Base-by-base conservation (phyloP, 176 grass and related monocot genomes). In the Saccharum spontaneum region DNA sequence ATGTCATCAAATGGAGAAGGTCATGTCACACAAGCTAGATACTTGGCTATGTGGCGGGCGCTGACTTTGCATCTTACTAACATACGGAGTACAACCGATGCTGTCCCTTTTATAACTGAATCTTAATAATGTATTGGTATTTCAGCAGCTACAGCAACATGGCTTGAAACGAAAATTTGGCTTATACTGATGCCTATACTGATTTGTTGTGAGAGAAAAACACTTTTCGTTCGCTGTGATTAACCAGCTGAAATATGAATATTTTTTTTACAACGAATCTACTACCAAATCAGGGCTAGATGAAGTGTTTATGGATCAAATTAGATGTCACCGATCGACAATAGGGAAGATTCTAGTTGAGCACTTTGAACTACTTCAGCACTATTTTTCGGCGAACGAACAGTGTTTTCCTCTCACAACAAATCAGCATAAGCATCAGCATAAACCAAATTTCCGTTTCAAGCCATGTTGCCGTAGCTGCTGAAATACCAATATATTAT, bases 41-140 rank as follows among this genome's bases (percentile, higher is more conserved):
- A 66, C 55, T 37, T 20, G 3, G 39, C 22, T 31, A 20, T 8
- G 54, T 38, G 30, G 3, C 7, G 23, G 31, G 0, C 2, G 49
- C 60, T 87, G 88, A 90, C 84, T 90, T 90, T 87, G 79, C 84
- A 69, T 87, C 68, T 79, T 33, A 38, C 49, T 74, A 79, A 10
- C 23, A 23, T 59, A 23, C 4, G 52, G 18, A 55, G 18, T 57
- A 59, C 67, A 31, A 86, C 26, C 5, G 7, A 17, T 79, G 41
- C 54, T 54, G 17, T 65, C 73, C 66, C 55, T 78, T 17, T 78
- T 28, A 1, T 67, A 78, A 38, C 55, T 79, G 79, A 83, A 86
- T 68, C 79, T 28, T 28, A 28, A 28, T 28, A 28, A 7, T 72
- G 59, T 77, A 67, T 39, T 23, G 2, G 22, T 83, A 73, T 48